phyloP scores from a whole-genome alignment of 2,329 filamentous ascomycete genomes.

The Trichoderma cornu-damae region DNA sequence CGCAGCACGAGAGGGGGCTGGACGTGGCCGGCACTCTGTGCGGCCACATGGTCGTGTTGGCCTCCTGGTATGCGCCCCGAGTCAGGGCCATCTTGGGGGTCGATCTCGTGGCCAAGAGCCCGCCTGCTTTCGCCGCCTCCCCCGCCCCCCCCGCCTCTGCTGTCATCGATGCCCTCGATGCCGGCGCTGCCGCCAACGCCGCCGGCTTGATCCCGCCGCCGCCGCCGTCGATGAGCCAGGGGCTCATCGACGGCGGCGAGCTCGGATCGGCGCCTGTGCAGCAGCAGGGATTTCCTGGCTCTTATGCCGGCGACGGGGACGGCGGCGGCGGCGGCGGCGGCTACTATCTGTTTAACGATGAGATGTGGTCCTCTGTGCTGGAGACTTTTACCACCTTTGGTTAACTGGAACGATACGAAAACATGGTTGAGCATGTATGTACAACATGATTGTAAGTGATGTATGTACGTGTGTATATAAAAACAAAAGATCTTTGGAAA shows the following conservation, averaged over 20 bases:
- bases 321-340: not conserved
- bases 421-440: not conserved
- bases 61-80: constrained; percentile 1
- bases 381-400: not conserved
- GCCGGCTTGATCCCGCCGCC: not conserved
- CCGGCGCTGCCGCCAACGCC: not conserved
- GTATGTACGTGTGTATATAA: too few species aligned
- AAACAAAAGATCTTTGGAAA: not conserved
- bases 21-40: constrained; percentile 7
- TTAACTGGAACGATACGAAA: not conserved
- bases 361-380: constrained; percentile 1
- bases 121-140: not conserved
- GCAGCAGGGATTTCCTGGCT: not conserved
- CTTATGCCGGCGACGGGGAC: not conserved
- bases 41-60: constrained; percentile 4
- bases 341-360: not conserved
- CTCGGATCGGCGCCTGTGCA: not conserved
- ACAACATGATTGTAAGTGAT: too few species aligned
- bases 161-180: not conserved
- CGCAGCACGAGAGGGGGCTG: not conserved
- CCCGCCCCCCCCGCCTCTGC: not conserved
- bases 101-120: not conserved
- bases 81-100: constrained; percentile 2
- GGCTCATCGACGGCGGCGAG: not conserved
- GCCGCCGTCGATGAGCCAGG: not conserved